Conservation (phyloP, 2,329 filamentous ascomycete genomes). For the Penicillium psychrosexuale region DNA sequence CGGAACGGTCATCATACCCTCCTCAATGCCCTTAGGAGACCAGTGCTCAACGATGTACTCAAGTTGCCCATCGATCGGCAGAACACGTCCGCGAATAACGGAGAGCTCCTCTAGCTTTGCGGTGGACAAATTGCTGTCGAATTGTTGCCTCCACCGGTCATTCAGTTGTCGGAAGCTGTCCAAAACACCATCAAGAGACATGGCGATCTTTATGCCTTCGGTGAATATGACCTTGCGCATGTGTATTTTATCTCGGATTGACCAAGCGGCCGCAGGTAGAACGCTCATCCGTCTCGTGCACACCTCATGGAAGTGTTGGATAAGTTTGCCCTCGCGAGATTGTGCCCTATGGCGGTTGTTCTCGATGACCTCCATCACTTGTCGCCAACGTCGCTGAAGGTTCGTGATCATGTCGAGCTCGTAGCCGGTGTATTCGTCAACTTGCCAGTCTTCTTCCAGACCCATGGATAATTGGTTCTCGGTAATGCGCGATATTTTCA, state of each 20-base stretch:
- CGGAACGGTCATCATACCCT: background rate
- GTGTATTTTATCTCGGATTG: conserved; percentile 4
- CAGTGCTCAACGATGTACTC: background rate
- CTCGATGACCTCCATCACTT: background rate
- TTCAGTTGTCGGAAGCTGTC: background rate
- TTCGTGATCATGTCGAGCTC: conserved; percentile 6
- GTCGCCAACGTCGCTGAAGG: conserved; percentile 15
- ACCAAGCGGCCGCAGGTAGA: background rate
- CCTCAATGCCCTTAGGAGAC: conserved; percentile 7
- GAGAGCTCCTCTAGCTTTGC: conserved; percentile 11
- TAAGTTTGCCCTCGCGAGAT: background rate
- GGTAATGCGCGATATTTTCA: background rate
- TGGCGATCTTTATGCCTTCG: conserved; percentile 5
- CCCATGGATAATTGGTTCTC: background rate
- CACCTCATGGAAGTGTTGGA: background rate
- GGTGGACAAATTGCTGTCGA: background rate
- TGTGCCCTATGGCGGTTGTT: background rate
- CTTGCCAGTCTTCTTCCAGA: background rate
- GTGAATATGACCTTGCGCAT: conserved; percentile 15
- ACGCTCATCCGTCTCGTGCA: background rate
- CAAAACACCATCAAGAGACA: background rate
- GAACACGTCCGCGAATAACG: conserved; percentile 1
- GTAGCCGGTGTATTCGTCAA: conserved; percentile 4
- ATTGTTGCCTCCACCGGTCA: conserved; percentile 1
- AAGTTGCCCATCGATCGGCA: conserved; percentile 2